These are phyloP conservation scores for Hymenoscyphus salicellus DNA, from an alignment of 2,329 filamentous ascomycete genomes.

Conservation along the genomic window DNA sequence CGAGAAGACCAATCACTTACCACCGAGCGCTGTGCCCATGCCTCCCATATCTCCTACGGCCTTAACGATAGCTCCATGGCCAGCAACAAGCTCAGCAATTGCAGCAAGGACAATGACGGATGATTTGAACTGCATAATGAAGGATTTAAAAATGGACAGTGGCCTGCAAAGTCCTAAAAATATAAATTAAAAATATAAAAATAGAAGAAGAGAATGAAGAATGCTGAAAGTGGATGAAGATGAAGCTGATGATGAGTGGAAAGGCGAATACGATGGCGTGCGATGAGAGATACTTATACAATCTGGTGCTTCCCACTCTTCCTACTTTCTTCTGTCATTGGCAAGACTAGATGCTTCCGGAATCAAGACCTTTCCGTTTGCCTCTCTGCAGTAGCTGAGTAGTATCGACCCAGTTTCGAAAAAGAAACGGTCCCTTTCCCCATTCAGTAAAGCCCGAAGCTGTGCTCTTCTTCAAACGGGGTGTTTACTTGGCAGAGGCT, in stretches of 20 bases:
- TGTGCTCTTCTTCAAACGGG: neutral
- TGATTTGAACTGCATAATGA: constrained; percentile 9
- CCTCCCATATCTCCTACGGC: constrained; percentile 10
- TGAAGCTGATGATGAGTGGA: constrained; percentile 4
- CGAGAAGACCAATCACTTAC: neutral
- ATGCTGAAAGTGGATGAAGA: constrained; percentile 1
- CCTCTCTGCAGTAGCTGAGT: neutral
- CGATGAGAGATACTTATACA: neutral
- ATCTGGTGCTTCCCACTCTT: neutral
- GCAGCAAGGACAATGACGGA: constrained; percentile 7
- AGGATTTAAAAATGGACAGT: constrained; percentile 6
- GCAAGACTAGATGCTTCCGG: neutral
- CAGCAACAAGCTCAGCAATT: constrained; percentile 7
- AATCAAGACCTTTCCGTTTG: neutral
- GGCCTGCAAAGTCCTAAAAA: constrained; percentile 8
- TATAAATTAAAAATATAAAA: constrained; percentile 5
- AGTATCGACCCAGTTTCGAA: neutral
- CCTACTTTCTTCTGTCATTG: neutral
- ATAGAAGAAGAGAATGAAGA: constrained; percentile 6
- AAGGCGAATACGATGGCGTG: neutral
- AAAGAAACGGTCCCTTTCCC: neutral
- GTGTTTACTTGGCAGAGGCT: constrained; percentile 1
- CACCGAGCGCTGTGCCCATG: constrained; percentile 3
- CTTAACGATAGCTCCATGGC: constrained; percentile 11
- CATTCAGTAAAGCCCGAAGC: neutral